Evolutionary conservation across 2,329 filamentous ascomycete genomes (phyloP), one percentile per base, ranked within the genome.

Genomic region (Clonostachys byssicola): DNA sequence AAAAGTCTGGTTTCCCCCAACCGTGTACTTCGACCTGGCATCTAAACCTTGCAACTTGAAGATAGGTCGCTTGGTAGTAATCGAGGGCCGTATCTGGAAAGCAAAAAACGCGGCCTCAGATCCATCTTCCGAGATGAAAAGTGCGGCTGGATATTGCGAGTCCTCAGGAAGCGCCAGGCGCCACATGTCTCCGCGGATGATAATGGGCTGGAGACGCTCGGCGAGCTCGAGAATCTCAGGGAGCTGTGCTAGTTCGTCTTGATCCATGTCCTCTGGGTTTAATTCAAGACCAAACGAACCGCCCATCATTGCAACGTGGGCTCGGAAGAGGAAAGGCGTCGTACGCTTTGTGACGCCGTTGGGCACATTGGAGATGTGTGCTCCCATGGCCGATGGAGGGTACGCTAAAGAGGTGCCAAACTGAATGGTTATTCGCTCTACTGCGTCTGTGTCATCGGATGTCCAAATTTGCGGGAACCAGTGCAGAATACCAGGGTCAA

Each of bases 391-490:
- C 0, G 78, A 81, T 0, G 79, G 71, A 0, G 83, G 83, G 58
- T 86, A 86, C 0, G 74, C 78, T 5, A 85, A 67, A 0, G 79
- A 83, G 0, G 81, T 85, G 12, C 83, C 83, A 45, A 85, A 73
- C 47, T 86, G 83, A 45, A 85, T 86, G 14, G 68, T 68, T 16
- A 86, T 70, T 4, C 83, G 76, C 47, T 83, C 74, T 0, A 81
- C 64, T 1, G 75, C 81, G 54, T 86, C 83, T 1, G 80, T 86
- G 58, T 86, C 76, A 54, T 86, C 83, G 0, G 78, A 83, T 0
- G 82, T 81, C 83, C 83, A 86, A 50, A 78, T 71, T 56, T 86
- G 83, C 0, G 81, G 78, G 67, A 83, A 85, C 62, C 81, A 86
- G 50, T 84, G 76, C 3, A 85, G 67, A 1, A 86, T 63, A 1